Conservation (phyloP, 1,139 yeast genomes). For the Wickerhamomyces sp. region DNA sequence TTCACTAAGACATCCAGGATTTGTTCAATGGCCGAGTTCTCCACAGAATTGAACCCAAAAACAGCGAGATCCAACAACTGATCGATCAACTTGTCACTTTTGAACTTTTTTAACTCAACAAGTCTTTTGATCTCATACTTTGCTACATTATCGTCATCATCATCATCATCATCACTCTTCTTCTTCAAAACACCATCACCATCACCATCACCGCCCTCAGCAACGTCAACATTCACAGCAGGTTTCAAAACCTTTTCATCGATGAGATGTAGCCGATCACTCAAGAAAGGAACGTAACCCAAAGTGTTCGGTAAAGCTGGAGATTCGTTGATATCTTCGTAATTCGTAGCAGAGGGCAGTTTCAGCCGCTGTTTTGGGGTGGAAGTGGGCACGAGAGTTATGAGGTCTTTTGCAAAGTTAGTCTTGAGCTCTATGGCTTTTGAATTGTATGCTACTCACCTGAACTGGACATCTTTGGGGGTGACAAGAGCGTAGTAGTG, state of each 20-base stretch:
- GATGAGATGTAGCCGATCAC: not conserved
- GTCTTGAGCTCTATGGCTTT: no score
- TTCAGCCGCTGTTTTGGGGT: no score
- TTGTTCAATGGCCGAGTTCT: conserved; percentile 18
- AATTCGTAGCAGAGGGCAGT: not conserved
- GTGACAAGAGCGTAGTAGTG: no score
- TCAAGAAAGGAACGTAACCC: not conserved
- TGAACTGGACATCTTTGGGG: no score
- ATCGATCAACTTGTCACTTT: conserved; percentile 32
- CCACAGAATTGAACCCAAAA: conserved; percentile 20
- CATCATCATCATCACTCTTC: conserved; percentile 3
- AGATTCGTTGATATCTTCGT: not conserved
- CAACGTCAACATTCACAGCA: not conserved
- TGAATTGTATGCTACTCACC: no score
- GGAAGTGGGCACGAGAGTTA: no score
- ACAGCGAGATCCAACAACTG: conserved; percentile 36
- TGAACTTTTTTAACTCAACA: conserved; percentile 27
- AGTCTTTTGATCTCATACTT: conserved; percentile 15
- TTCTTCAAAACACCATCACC: conserved; percentile 1
- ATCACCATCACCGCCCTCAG: not conserved
- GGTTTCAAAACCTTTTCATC: not conserved
- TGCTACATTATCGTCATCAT: conserved; percentile 1
- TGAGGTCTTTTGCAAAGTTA: no score
- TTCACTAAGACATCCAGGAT: conserved; percentile 12
- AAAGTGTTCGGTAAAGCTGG: not conserved